Conservation (phyloP, 768 basidiomycete species). For the Suillus fuscotomentosus region DNA sequence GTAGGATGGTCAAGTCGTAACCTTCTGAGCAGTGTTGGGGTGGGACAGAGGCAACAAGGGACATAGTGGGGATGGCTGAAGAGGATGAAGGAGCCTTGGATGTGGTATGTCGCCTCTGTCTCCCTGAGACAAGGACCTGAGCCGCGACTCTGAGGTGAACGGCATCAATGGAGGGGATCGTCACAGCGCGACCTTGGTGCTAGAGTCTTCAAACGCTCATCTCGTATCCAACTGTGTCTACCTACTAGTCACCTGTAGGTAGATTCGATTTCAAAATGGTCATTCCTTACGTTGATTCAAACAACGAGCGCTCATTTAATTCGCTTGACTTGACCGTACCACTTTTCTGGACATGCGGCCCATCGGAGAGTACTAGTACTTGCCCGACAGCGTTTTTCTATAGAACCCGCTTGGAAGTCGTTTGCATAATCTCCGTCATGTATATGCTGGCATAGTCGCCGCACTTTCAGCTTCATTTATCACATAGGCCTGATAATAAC, state of each 20-base stretch:
- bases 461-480: no score
- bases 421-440: no score
- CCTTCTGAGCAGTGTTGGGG: not conserved
- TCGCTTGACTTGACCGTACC: no score
- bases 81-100: not conserved
- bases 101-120: not conserved
- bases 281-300: no score
- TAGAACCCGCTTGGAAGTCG: no score
- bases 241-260: not conserved
- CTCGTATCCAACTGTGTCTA: not conserved
- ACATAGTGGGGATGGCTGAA: not conserved
- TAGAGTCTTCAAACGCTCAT: not conserved
- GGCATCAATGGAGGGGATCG: not conserved
- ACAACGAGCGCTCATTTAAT: no score
- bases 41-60: not conserved
- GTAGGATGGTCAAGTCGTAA: not conserved
- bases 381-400: no score
- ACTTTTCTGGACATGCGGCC: no score
- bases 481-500: no score
- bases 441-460: no score
- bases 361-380: no score
- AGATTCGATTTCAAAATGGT: not conserved
- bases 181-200: not conserved
- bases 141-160: not conserved
- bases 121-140: not conserved